Evolutionary conservation across 768 basidiomycete species (phyloP), one percentile per base, ranked within the genome.

Genomic region (Mycena rosella): DNA sequence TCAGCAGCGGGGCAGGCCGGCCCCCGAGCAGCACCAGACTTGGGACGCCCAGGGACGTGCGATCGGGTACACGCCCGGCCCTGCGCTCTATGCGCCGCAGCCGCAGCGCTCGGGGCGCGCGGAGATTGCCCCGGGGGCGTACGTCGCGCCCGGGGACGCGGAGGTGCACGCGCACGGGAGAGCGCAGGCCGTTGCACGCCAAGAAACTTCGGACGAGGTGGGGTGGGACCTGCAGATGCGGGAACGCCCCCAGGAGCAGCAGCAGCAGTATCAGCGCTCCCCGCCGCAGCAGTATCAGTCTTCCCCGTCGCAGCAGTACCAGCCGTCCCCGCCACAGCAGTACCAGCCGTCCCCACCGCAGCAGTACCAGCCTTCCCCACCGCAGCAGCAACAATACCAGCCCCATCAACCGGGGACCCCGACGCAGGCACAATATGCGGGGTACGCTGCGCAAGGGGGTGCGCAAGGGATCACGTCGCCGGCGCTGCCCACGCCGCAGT

Each of bases 1-100:
- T 1, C 80, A 85, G 66, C 71, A 65, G 52, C 60, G 57, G 61
- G 73, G n/a, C 9, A 72, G 67, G 51, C 65, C 29, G 34, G n/a
- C 38, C 2, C 30, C 5, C 51, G 52, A 60, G 24, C 66, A 74
- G 15, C 78, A 82, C 70, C 87, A 88, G 73, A 81, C 81, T 74
- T 89, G 88, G 87, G 87, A 86, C 69, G 77, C 70, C n/a, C 67
- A 70, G 15, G 86, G 87, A 24, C 83, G 70, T 56, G 88, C 88
- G 14, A 71, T 87, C 9, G 87, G 88, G 24, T 84, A 86, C 69
- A 72, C 80, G 13, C 34, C 78, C 11, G 85, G 86, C 58, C 83
- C 83, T 26, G 80, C 70, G 36, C 75, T 90, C 60, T 77, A 85
- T 44, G 86, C 87, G 13, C 89, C 89, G 10, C 81, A 85, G 59